These are phyloP conservation scores for Colletotrichum sp. DNA, from an alignment of 2,329 filamentous ascomycete species.

Conservation along the genomic window DNA sequence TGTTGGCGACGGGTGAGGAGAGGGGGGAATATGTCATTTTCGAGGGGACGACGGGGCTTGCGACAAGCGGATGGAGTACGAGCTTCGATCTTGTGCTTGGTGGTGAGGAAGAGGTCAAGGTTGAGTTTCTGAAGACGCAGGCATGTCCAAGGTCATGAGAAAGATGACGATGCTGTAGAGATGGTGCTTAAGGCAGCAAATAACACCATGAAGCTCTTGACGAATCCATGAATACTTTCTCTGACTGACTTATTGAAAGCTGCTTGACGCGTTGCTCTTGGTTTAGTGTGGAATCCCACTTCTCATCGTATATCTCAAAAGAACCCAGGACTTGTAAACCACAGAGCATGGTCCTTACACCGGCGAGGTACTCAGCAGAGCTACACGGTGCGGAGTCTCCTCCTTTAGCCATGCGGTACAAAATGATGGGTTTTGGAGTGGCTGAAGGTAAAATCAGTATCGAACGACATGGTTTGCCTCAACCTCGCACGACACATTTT, in stretches of 20 bases:
- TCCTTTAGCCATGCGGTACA: not conserved
- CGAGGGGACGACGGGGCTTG: constrained; percentile 1
- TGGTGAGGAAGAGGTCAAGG: not conserved
- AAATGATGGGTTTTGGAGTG: not conserved
- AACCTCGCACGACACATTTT: not conserved
- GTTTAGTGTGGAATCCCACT: not conserved
- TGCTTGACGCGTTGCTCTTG: not conserved
- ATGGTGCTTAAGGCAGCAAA: not conserved
- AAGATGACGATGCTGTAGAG: not conserved
- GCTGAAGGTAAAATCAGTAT: not conserved
- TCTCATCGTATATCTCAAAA: not conserved
- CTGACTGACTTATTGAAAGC: not conserved
- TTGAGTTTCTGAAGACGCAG: constrained; percentile 20
- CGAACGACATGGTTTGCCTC: not conserved
- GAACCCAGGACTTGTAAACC: not conserved
- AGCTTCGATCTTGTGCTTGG: constrained; percentile 19
- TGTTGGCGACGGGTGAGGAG: constrained; percentile 1
- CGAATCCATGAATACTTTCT: not conserved
- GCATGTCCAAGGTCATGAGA: constrained; percentile 1
- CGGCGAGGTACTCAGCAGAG: not conserved
- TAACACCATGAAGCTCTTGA: not conserved
- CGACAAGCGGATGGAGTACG: constrained; percentile 19
- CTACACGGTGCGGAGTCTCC: not conserved
- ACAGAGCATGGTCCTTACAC: not conserved
- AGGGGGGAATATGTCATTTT: constrained; percentile 6